Evolutionary conservation across 305 asterid species (phyloP).

Genomic region (Fraxinus greggii): DNA sequence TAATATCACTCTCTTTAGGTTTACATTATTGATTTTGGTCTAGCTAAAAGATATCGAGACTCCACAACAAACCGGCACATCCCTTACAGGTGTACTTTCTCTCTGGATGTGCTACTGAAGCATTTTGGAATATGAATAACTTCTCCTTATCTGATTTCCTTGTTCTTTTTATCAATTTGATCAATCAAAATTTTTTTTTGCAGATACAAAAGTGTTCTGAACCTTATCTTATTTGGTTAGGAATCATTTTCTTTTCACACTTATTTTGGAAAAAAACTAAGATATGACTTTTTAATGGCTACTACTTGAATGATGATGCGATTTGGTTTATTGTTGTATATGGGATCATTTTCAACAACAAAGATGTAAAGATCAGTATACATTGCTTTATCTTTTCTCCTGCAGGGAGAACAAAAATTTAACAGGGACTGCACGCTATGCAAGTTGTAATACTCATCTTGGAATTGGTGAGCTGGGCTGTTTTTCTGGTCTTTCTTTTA

Average conservation of each 20-base stretch:
- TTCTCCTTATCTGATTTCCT: not conserved
- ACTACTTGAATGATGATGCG: not conserved
- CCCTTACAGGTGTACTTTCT: constrained; percentile 71
- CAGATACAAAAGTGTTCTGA: not conserved
- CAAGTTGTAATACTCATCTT: constrained; percentile 97
- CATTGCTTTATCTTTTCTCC: constrained; percentile 20
- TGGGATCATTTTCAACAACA: constrained; percentile 5
- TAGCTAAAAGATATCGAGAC: constrained; percentile 93
- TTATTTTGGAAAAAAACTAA: constrained; percentile 4
- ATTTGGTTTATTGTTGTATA: constrained; percentile 5
- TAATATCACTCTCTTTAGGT: constrained; percentile 46
- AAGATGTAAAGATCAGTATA: constrained; percentile 12
- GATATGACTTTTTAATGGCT: not conserved
- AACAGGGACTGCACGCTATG: constrained; percentile 98
- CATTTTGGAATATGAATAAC: not conserved
- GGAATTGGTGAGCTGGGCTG: constrained; percentile 65
- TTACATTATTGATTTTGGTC: constrained; percentile 91
- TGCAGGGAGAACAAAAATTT: constrained; percentile 83
- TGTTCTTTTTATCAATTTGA: not conserved
- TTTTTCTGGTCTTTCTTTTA: not conserved
- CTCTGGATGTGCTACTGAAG: constrained; percentile 17
- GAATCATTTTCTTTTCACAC: not conserved
- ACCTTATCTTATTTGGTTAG: constrained; percentile 9
- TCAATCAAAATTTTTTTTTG: constrained; percentile 10
- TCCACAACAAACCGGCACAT: constrained; percentile 76